Evolutionary conservation across 306 rosid genomes (phyloP).

Genomic region (Cicer cuneatum): DNA sequence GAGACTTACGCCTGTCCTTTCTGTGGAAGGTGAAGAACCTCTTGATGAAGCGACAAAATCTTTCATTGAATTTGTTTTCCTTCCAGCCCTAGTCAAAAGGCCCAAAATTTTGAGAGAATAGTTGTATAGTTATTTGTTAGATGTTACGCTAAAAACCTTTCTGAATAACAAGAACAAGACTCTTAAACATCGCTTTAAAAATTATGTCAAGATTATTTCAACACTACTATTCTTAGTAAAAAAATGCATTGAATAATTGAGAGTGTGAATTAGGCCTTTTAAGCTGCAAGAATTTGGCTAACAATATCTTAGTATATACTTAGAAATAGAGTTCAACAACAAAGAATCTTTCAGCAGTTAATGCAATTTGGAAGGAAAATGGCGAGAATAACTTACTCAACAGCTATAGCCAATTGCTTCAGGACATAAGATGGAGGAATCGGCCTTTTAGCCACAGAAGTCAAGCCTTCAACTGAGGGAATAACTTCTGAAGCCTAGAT

Average conservation of each 20-base stretch:
- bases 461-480: constrained; percentile 71
- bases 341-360: constrained; percentile 26
- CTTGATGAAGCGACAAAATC: constrained; percentile 70
- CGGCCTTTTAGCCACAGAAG: constrained; percentile 49
- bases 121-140: constrained; percentile 5
- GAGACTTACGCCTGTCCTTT: constrained; percentile 76
- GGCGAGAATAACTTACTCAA: constrained; percentile 72
- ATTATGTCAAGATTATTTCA: constrained; percentile 40
- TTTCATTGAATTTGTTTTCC: constrained; percentile 78
- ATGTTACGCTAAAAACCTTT: constrained; percentile 29
- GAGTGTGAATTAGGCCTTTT: constrained; percentile 20
- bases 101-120: constrained; percentile 39
- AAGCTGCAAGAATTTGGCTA: not conserved
- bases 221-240: constrained; percentile 6
- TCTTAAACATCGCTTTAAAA: constrained; percentile 14
- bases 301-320: constrained; percentile 11
- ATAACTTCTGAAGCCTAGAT: constrained; percentile 66
- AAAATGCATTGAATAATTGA: not conserved
- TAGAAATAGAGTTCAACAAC: constrained; percentile 33
- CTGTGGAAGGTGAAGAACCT: constrained; percentile 71
- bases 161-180: constrained; percentile 34
- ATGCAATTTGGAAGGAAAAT: constrained; percentile 38
- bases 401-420: constrained; percentile 84
- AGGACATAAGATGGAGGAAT: constrained; percentile 74
- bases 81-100: constrained; percentile 76